Evolutionary conservation across 768 basidiomycete genomes (phyloP).

Genomic region (Aureoboletus auriporus): DNA sequence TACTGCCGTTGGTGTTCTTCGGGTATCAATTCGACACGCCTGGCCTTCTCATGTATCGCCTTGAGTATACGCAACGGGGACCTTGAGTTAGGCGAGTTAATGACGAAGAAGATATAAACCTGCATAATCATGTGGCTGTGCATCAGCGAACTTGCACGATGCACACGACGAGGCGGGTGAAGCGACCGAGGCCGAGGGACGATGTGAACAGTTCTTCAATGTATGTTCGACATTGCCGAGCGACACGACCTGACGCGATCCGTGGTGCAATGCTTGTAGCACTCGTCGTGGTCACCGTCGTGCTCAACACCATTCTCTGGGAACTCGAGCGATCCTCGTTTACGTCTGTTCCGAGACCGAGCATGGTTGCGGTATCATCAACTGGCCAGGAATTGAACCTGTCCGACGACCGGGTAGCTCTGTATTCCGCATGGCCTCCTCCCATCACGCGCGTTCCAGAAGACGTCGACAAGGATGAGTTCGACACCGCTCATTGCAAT

Average conservation of each 20-base stretch:
- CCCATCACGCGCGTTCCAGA: slow-evolving; percentile 34
- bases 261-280: slow-evolving; percentile 13
- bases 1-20: too few relatives aligned
- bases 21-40: too few relatives aligned
- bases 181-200: too few relatives aligned
- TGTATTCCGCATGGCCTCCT: slow-evolving; percentile 27
- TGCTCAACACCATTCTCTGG: slow-evolving; percentile 21
- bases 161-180: too few relatives aligned
- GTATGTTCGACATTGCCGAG: slow-evolving; percentile 6
- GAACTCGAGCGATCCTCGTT: slow-evolving; percentile 15
- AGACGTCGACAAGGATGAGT: not conserved
- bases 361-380: too few relatives aligned
- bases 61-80: too few relatives aligned
- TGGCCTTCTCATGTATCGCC: too few relatives aligned
- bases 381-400: not conserved
- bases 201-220: too few relatives aligned
- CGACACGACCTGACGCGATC: slow-evolving; percentile 2
- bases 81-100: too few relatives aligned
- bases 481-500: slow-evolving; percentile 23
- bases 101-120: too few relatives aligned
- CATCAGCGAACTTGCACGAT: too few relatives aligned
- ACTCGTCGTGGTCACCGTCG: slow-evolving; percentile 16
- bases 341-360: not conserved
- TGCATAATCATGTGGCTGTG: too few relatives aligned
- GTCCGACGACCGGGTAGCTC: not conserved